Evolutionary conservation across 2,329 filamentous ascomycete genomes (phyloP).

Genomic region (Grosmannia clavigera): DNA sequence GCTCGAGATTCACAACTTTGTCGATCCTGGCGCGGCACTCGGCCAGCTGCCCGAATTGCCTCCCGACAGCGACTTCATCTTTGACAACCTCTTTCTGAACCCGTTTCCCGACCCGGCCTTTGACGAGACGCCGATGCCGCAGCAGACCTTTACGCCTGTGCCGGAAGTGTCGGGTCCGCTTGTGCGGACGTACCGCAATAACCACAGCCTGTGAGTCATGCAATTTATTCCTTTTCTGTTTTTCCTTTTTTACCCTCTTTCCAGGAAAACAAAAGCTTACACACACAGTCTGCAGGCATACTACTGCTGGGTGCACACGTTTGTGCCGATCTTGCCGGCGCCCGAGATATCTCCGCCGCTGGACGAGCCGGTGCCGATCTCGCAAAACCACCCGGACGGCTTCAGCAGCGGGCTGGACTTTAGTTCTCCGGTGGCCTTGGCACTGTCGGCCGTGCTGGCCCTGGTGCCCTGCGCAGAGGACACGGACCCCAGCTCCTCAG

Average conservation of each 20-base stretch:
- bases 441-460: conserved; percentile 34
- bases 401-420: conserved; percentile 25
- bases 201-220: conserved; percentile 27
- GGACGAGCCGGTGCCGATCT: conserved; percentile 21
- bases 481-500: conserved; percentile 20
- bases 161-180: conserved; percentile 17
- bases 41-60: conserved; percentile 31
- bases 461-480: conserved; percentile 33
- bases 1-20: conserved; percentile 25
- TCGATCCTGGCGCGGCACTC: conserved; percentile 34
- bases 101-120: conserved; percentile 11
- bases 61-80: conserved; percentile 31
- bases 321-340: conserved; percentile 35
- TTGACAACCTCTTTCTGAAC: conserved; percentile 26
- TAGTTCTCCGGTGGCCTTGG: conserved; percentile 30
- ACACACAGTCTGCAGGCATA: conserved; percentile 29
- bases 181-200: conserved; percentile 28
- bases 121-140: conserved; percentile 9
- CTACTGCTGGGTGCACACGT: conserved; percentile 39
- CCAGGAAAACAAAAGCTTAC: neutral
- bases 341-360: conserved; percentile 20
- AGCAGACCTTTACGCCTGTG: conserved; percentile 9
- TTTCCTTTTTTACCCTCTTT: no score
- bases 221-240: neutral
- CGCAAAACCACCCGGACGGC: conserved; percentile 23